Conservation (phyloP, 129 eudicot genomes). For the Chrysanthemum makinoi region DNA sequence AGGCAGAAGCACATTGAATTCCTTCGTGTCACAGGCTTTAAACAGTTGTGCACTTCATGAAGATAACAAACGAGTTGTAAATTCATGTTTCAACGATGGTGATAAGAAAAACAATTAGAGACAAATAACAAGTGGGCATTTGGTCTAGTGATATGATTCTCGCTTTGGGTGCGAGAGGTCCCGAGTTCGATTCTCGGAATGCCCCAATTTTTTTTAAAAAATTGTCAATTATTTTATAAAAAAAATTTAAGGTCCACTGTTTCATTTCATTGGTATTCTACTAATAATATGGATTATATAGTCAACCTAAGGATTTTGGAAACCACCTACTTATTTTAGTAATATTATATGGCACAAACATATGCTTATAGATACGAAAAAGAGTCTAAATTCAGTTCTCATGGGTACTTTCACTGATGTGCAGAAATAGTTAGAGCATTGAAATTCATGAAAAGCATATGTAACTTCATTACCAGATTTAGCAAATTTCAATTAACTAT, state of each 20-base stretch:
- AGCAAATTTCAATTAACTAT: background rate
- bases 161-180: constrained; percentile 99
- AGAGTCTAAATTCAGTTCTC: background rate
- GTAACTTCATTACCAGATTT: background rate
- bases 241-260: background rate
- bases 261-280: background rate
- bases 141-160: constrained; percentile 99
- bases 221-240: background rate
- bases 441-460: background rate
- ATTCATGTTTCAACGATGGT: background rate
- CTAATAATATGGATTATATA: background rate
- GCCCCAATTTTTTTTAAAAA: constrained; percentile 41
- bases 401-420: background rate
- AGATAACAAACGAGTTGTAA: background rate
- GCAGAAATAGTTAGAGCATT: background rate
- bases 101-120: background rate
- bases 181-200: constrained; percentile 95
- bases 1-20: background rate
- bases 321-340: background rate
- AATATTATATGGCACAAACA: constrained; percentile 3
- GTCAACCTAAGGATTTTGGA: background rate
- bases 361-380: background rate
- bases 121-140: constrained; percentile 49
- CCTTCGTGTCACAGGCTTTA: background rate
- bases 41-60: background rate